These are phyloP conservation scores for Termitomyces heimii DNA, from an alignment of 768 basidiomycete genomes.

Conservation along the genomic window DNA sequence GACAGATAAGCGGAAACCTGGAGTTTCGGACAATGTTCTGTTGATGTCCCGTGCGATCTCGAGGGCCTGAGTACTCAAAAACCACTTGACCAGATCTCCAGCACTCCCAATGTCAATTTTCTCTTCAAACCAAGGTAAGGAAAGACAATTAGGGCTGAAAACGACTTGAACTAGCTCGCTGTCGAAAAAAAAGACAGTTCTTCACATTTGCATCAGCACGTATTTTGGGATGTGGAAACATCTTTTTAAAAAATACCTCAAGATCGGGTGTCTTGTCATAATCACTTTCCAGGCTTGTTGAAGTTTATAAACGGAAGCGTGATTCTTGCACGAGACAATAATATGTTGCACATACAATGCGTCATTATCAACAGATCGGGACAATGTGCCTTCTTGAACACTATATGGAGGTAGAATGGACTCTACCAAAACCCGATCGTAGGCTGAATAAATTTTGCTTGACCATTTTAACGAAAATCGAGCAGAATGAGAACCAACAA, in stretches of 20 bases:
- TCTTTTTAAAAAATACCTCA: slow-evolving; percentile 15
- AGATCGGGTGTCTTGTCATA: slow-evolving; percentile 19
- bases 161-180: slow-evolving; percentile 22
- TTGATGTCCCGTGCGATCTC: slow-evolving; percentile 22
- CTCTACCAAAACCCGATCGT: slow-evolving; percentile 15
- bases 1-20: slow-evolving; percentile 18
- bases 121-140: slow-evolving; percentile 16
- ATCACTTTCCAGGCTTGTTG: slow-evolving; percentile 28
- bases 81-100: slow-evolving; percentile 15
- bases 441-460: slow-evolving; percentile 10
- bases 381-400: slow-evolving; percentile 42
- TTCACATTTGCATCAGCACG: slow-evolving; percentile 6
- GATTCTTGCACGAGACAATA: slow-evolving; percentile 22
- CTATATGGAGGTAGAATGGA: slow-evolving; percentile 34
- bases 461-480: slow-evolving; percentile 13
- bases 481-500: not conserved
- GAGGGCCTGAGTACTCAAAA: slow-evolving; percentile 12
- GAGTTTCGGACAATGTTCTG: slow-evolving; percentile 17
- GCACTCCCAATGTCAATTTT: not conserved
- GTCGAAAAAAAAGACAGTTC: slow-evolving; percentile 26
- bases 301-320: slow-evolving; percentile 17
- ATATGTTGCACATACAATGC: slow-evolving; percentile 41
- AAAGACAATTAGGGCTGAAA: slow-evolving; percentile 11
- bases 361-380: slow-evolving; percentile 29
- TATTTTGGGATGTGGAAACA: not conserved